Percentiles rank a stretch among this genome's conserved stretches.
These are phyloP conservation scores for Lasiosphaeris hirsuta DNA, from an alignment of 495 filamentous ascomycete genomes.

Conservation along the genomic window DNA sequence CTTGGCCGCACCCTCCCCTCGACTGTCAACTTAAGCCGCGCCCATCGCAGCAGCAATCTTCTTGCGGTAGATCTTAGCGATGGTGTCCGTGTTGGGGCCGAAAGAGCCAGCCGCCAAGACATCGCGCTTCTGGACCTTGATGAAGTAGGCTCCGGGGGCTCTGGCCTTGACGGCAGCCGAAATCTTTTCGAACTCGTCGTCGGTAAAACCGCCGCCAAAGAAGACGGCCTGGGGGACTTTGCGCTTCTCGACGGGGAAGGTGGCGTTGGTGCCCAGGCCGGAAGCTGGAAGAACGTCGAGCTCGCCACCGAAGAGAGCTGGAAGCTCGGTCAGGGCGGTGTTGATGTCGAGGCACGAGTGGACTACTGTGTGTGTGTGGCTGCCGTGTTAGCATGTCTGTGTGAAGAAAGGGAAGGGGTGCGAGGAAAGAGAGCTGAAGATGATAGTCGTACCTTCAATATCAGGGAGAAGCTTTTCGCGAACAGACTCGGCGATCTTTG, in stretches of 20 bases:
- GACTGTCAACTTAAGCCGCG: slow-evolving; percentile 8
- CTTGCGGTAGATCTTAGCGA: slow-evolving; percentile 34
- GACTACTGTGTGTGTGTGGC: slow-evolving; percentile 20
- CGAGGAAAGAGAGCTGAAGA: background rate
- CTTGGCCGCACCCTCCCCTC: slow-evolving; percentile 1
- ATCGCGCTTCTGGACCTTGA: slow-evolving; percentile 29
- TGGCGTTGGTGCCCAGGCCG: slow-evolving; percentile 25
- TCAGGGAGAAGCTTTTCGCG: slow-evolving; percentile 30
- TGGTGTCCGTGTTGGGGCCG: slow-evolving; percentile 30
- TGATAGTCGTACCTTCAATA: slow-evolving; percentile 23
- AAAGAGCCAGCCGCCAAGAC: slow-evolving; percentile 29
- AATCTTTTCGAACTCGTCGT: slow-evolving; percentile 29
- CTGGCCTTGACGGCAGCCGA: slow-evolving; percentile 18
- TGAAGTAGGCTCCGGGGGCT: slow-evolving; percentile 15
- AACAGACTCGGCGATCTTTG: slow-evolving; percentile 27
- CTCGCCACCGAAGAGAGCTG: slow-evolving; percentile 27
- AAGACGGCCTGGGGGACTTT: slow-evolving; percentile 28
- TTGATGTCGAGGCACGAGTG: slow-evolving; percentile 26
- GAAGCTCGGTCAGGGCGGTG: slow-evolving; percentile 26
- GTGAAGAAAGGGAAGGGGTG: background rate
- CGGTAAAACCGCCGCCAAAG: slow-evolving; percentile 30
- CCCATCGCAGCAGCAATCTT: slow-evolving; percentile 26
- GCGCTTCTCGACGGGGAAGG: slow-evolving; percentile 4
- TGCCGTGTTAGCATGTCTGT: background rate
- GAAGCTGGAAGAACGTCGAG: slow-evolving; percentile 19